Evolutionary conservation across 139 green algal species (phyloP), one percentile per base, ranked within the genome.

Genomic region (Coelastrella sp.): DNA sequence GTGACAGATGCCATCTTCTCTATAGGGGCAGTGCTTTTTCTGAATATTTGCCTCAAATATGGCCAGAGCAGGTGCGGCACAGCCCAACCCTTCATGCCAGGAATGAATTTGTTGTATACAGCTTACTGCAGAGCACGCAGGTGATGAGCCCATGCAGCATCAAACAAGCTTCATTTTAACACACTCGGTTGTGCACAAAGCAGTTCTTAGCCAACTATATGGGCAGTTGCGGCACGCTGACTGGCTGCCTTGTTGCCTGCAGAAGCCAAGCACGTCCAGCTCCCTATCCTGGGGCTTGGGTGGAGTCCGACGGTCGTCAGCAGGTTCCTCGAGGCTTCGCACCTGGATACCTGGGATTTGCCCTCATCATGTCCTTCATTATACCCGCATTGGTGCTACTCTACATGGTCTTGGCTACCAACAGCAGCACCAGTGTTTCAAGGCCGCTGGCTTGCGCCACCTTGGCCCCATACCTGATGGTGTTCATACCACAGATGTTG

Each of bases 221-320:
- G 32, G 22, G 20, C 77, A 47, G 17, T 85, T 60, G 47, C 7
- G 58, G 22, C 5, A 11, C 58, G 13, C 56, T 60, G 17, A 54
- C 5, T 17, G 23, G 78, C 78, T 66, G 10, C 58, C 3, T 47
- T 5, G 6, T 59, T 54, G 19, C 47, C 32, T 22, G 54, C 83
- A 88, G 68, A 14, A 23, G 83, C 19, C 56, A 20, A 4, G 13
- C 13, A 5, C 54, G 11, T 3, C 83, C 74, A 8, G 85, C 85
- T 47, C 85, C 85, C 13, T 90, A 90, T 22, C 74, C 74, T 23
- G 85, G 85, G 11, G 85, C 85, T 16, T 90, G 85, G 85, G 59
- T 90, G 3, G 73, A 90, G 59, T 20, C 59, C 22, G 85, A 90
- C 58, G 85, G 85, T n/a, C 73, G 22, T 19, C 85, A 90, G 85